phyloP scores from a whole-genome alignment of 345 rosid genomes.

The Aquilaria sinensis region DNA sequence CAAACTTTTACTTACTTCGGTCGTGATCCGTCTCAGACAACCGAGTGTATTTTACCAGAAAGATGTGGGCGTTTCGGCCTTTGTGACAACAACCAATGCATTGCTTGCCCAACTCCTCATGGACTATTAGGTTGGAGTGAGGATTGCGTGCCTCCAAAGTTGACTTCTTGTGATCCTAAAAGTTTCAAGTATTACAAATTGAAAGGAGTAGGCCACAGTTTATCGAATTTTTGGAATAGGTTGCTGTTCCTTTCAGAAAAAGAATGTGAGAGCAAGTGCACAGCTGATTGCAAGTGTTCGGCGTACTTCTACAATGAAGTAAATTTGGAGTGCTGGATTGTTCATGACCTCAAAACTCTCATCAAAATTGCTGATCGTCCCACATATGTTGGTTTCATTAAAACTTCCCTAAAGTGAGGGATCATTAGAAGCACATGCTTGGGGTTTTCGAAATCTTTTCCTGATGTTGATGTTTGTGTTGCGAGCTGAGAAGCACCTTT shows the following conservation, averaged over 20 bases:
- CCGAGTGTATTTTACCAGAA: slow-evolving; percentile 21
- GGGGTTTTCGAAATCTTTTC: no score
- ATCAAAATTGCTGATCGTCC: background rate
- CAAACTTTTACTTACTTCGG: slow-evolving; percentile 10
- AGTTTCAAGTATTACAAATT: slow-evolving; percentile 18
- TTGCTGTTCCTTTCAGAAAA: slow-evolving; percentile 21
- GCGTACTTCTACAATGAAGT: slow-evolving; percentile 22
- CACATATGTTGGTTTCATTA: no score
- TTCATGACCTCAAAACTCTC: slow-evolving; percentile 5
- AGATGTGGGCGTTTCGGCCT: slow-evolving; percentile 27
- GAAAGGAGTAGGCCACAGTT: no score
- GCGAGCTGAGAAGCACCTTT: no score
- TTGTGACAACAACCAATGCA: slow-evolving; percentile 27
- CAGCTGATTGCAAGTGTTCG: slow-evolving; percentile 27
- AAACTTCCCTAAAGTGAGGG: no score
- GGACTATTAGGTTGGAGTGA: slow-evolving; percentile 31
- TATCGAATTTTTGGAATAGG: slow-evolving; percentile 14
- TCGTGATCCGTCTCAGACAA: background rate
- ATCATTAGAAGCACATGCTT: no score
- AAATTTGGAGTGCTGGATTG: slow-evolving; percentile 15
- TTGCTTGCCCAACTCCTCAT: slow-evolving; percentile 23
- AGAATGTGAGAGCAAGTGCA: slow-evolving; percentile 27
- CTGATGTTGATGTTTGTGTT: no score
- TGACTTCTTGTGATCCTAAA: background rate
- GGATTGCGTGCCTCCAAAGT: slow-evolving; percentile 13